Evolutionary conservation across 2,329 filamentous ascomycete species (phyloP), one percentile per base, ranked within the genome.

Genomic region (Monilinia laxa): DNA sequence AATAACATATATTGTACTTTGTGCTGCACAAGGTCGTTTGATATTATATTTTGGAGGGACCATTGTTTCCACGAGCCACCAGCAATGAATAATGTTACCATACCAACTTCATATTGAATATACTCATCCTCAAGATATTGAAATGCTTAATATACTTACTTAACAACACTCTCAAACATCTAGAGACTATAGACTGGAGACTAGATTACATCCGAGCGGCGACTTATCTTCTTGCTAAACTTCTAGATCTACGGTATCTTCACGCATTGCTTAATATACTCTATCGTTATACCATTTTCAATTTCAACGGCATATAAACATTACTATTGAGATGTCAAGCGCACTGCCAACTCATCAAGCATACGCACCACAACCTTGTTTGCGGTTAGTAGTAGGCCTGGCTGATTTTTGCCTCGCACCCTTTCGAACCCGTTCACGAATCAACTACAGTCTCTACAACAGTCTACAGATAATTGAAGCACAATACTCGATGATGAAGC

Each of bases 241-340:
- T 38, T 65, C 63, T 56, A 62, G 68, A 60, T 66, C 66, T 68
- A 59, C 62, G 62, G 60, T 47, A 66, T 55, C 66, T 57, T 70
- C 64, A 68, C 69, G 66, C 73, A 68, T 70, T 75, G 70, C 68
- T 73, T 72, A 69, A 75, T 74, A 74, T 73, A 71, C 70, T 71
- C 70, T 72, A 71, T 35, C 73, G 65, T 73, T 75, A 75, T 75
- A 69, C 77, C 76, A 71, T 74, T 78, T 77, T 74, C 72, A 75
- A 76, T 75, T 72, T 75, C 73, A 72, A 79, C 76, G 77, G 78
- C 80, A 81, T 81, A 80, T 78, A 79, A 79, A 53, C 78, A 81
- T 79, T 78, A 77, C 77, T 78, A 75, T 77, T 72, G 35, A 65
- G 64, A 65, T 52, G 56, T 62, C 71, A 81, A 82, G 84, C 65